phyloP scores from a whole-genome alignment of 176 grass and related monocot species.

The Aegilops longissima region DNA sequence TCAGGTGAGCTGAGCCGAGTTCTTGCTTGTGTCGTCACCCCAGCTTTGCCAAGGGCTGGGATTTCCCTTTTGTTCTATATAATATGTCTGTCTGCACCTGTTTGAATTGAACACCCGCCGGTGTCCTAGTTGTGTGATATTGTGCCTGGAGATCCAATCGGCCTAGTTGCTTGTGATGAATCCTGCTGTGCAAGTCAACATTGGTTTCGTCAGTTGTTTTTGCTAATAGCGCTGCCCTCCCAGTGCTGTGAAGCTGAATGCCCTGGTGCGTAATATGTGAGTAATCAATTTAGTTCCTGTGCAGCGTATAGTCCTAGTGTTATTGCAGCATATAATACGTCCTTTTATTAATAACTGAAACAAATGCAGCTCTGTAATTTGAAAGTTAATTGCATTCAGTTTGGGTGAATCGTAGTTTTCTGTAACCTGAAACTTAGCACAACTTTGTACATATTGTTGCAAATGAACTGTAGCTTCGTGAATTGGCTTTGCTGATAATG shows the following conservation, averaged over 20 bases:
- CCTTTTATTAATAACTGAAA: neutral
- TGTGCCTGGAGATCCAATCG: neutral
- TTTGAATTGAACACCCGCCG: neutral
- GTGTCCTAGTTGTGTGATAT: neutral
- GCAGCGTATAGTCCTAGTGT: neutral
- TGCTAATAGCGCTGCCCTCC: neutral
- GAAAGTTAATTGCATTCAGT: neutral
- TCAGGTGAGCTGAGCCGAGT: neutral
- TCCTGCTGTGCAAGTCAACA: neutral
- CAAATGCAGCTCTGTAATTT: neutral
- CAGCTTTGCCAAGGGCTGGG: neutral
- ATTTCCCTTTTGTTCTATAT: neutral
- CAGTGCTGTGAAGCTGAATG: neutral
- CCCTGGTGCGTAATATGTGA: too few relatives aligned
- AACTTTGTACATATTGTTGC: too few relatives aligned
- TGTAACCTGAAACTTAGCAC: neutral
- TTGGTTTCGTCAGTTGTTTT: too few relatives aligned
- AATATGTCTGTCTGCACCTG: neutral
- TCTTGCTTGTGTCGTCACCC: neutral
- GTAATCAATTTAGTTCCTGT: neutral
- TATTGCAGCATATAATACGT: neutral
- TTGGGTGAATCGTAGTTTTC: too few relatives aligned
- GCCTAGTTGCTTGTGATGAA: neutral
- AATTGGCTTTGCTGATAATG: too few relatives aligned
- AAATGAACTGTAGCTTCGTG: too few relatives aligned